Conservation (phyloP, 495 filamentous ascomycete species). For the Tetracladium setigerum region DNA sequence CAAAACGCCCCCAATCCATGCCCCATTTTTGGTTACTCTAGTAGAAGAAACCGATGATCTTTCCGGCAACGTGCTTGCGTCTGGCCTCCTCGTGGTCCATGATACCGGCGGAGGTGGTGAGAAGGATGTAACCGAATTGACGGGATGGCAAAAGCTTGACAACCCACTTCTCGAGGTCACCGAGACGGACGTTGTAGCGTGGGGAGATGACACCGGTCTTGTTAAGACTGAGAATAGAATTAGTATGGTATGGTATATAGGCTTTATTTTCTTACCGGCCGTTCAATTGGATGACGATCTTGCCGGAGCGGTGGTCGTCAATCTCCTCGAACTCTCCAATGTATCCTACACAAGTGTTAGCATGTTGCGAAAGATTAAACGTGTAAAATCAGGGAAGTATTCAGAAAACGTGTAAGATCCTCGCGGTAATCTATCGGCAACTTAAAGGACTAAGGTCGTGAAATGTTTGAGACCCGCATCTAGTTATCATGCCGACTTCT, state of each 20-base stretch:
- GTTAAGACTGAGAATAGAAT: constrained; percentile 59
- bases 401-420: constrained; percentile 96
- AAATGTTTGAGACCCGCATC: constrained; percentile 70
- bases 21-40: constrained; percentile 35
- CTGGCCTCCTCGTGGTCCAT: constrained; percentile 99
- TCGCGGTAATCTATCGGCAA: constrained; percentile 85
- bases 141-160: constrained; percentile 95
- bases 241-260: background rate
- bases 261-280: constrained; percentile 42
- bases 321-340: constrained; percentile 99
- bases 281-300: constrained; percentile 95
- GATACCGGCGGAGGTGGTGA: constrained; percentile 97
- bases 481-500: constrained; percentile 97
- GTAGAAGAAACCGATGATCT: constrained; percentile 97
- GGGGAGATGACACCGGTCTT: constrained; percentile 98
- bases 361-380: constrained; percentile 91
- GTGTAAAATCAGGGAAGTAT: constrained; percentile 61
- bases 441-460: constrained; percentile 98
- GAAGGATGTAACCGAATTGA: constrained; percentile 99
- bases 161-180: constrained; percentile 98
- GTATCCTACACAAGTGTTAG: constrained; percentile 71
- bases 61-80: constrained; percentile 93
- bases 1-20: constrained; percentile 13
- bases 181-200: constrained; percentile 96
- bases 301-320: constrained; percentile 97